phyloP scores from a whole-genome alignment of 1,284 basidiomycete species.

The Megacollybia platyphylla region DNA sequence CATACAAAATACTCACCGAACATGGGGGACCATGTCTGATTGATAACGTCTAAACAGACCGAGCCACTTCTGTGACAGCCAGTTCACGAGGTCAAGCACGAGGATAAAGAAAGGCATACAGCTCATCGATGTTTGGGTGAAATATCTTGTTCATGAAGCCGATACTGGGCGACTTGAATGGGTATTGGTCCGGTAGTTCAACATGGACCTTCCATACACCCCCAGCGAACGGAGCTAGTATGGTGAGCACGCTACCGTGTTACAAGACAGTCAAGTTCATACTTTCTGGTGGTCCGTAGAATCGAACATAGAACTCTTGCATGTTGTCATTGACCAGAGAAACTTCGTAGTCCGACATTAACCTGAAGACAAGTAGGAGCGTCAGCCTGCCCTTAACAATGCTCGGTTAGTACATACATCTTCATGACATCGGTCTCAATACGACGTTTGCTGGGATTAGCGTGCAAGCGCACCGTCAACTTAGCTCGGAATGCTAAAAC shows the following conservation, averaged over 20 bases:
- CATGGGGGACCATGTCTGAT: conserved; percentile 99
- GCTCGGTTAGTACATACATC: conserved; percentile 47
- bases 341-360: conserved; percentile 97
- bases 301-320: conserved; percentile 97
- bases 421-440: conserved; percentile 99
- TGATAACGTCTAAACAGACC: conserved; percentile 93
- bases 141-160: conserved; percentile 99
- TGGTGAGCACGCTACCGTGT: conserved; percentile 2
- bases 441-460: conserved; percentile 63
- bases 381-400: not conserved
- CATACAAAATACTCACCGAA: conserved; percentile 49
- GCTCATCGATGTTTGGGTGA: conserved; percentile 96
- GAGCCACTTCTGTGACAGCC: conserved; percentile 65
- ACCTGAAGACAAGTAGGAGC: conserved; percentile 29
- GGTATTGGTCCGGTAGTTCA: conserved; percentile 97
- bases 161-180: conserved; percentile 97
- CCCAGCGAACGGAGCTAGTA: conserved; percentile 82
- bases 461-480: conserved; percentile 14
- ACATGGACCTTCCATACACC: conserved; percentile 99
- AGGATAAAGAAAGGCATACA: conserved; percentile 39
- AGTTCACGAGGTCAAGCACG: not conserved
- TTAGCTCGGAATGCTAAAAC: not conserved
- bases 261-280: conserved; percentile 21
- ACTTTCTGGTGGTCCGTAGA: conserved; percentile 93
- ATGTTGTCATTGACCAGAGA: conserved; percentile 96